Percentiles rank a stretch among this genome's conserved stretches.
phyloP scores from a whole-genome alignment of 495 filamentous ascomycete species.

The Pyrenula aspistea region DNA sequence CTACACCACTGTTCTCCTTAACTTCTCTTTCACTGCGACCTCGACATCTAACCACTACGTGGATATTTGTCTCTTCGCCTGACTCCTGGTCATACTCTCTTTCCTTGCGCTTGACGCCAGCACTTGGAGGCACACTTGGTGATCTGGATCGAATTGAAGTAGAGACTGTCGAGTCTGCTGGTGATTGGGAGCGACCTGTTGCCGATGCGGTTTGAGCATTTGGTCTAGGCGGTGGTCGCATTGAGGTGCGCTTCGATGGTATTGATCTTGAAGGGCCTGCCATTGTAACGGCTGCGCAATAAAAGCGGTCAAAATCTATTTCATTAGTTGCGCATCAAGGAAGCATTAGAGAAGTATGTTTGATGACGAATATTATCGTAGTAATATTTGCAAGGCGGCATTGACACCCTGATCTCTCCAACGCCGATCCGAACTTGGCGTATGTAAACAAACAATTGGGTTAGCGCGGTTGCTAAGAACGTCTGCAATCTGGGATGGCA shows the following conservation, averaged over 20 bases:
- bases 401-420: too few species aligned
- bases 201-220: neutral
- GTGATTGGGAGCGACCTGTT: constrained; percentile 38
- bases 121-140: constrained; percentile 26
- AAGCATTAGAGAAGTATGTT: too few species aligned
- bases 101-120: constrained; percentile 63
- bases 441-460: neutral
- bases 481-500: too few species aligned
- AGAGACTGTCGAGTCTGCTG: constrained; percentile 45
- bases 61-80: constrained; percentile 85
- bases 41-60: constrained; percentile 89
- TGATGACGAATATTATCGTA: too few species aligned
- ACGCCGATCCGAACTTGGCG: too few species aligned
- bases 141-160: constrained; percentile 31
- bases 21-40: constrained; percentile 89
- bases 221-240: constrained; percentile 1
- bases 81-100: constrained; percentile 65
- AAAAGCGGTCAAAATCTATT: too few species aligned
- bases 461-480: neutral
- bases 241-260: neutral
- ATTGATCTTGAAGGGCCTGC: constrained; percentile 3
- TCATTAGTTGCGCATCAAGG: too few species aligned
- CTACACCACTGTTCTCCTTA: constrained; percentile 83
- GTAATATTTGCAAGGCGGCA: too few species aligned
- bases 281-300: too few species aligned